Evolutionary conservation across 2,329 filamentous ascomycete genomes (phyloP), one percentile per base, ranked within the genome.

Genomic region (Exophiala phaeomuriformis): DNA sequence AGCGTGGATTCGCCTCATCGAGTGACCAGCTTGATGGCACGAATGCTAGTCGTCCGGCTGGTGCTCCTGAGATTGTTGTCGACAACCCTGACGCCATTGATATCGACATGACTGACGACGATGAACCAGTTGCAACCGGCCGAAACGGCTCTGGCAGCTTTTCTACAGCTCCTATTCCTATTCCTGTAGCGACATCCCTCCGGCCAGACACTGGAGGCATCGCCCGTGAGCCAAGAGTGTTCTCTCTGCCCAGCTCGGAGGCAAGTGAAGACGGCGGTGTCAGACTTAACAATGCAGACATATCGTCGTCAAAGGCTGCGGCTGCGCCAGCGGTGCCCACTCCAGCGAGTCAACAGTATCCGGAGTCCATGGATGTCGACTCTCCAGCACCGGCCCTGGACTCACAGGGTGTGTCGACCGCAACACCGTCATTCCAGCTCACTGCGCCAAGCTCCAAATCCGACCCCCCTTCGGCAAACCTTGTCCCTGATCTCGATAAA

Each of bases 51-150:
- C 4, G 46, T 5, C 43, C 29, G 29, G 33, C 5, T 10, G 19
- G 19, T 19, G 27, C 31, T 31, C n/a, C 47, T 3, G 43, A 40
- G 27, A 31, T 37, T 29, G 45, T 30, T 3, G 28, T 57, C 37
- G 42, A 41, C 35, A 63, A 63, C 52, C 61, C 61, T 10, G 61
- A 63, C 47, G 50, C 52, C 8, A 58, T 60, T 40, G 56, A 60
- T 63, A 75, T 90, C 12, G 83, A 85, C 56, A 70, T 82, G 62
- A 80, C 81, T 33, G 77, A 78, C 10, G 75, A 79, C 5, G 75
- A 77, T 1, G 70, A 68, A 2, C 66, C 60, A 1, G 47, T 47
- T 12, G 50, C 32, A 9, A 45, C 19, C 42, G 47, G 43, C 10
- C 33, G 31, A 19, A 41, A 42, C 4, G 27, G 36, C 10, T n/a